Evolutionary conservation across 805 yeast genomes (phyloP).

Genomic region (Hanseniaspora singularis): DNA sequence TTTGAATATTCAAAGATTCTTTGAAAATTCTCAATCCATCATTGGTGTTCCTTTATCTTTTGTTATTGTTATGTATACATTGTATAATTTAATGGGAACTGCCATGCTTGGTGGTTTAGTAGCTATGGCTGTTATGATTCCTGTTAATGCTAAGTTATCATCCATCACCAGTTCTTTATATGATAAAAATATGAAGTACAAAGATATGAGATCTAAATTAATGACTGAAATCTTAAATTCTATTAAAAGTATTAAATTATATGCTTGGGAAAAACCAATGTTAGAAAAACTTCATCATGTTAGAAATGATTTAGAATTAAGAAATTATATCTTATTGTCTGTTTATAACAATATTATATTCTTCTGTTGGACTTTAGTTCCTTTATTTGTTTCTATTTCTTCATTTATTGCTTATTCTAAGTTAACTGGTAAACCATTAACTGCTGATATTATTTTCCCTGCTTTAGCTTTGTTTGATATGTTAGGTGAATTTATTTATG

Average conservation of each 20-base stretch:
- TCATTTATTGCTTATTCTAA: conserved; percentile 46
- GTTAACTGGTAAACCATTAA: conserved; percentile 37
- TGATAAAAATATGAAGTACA: conserved; percentile 48
- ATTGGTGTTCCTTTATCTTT: conserved; percentile 50
- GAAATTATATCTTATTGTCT: conserved; percentile 40
- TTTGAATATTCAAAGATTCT: conserved; percentile 46
- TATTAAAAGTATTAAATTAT: conserved; percentile 53
- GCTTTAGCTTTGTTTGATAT: conserved; percentile 50
- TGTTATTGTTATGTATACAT: conserved; percentile 40
- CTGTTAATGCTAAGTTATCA: conserved; percentile 41
- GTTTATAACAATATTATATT: conserved; percentile 35
- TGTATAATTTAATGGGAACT: conserved; percentile 45
- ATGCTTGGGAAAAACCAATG: conserved; percentile 63
- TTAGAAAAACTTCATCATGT: conserved; percentile 38
- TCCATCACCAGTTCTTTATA: conserved; percentile 35
- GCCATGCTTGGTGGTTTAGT: conserved; percentile 48
- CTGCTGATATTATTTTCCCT: conserved; percentile 61
- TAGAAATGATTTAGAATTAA: conserved; percentile 48
- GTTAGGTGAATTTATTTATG: conserved; percentile 46
- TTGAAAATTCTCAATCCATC: conserved; percentile 42
- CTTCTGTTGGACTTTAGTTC: conserved; percentile 54
- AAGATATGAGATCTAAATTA: conserved; percentile 47
- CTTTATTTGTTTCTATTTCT: conserved; percentile 51
- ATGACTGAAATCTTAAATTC: conserved; percentile 49
- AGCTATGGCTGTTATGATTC: conserved; percentile 44